Evolutionary conservation across 495 filamentous ascomycete species (phyloP).

Genomic region (Xylaria scruposa): DNA sequence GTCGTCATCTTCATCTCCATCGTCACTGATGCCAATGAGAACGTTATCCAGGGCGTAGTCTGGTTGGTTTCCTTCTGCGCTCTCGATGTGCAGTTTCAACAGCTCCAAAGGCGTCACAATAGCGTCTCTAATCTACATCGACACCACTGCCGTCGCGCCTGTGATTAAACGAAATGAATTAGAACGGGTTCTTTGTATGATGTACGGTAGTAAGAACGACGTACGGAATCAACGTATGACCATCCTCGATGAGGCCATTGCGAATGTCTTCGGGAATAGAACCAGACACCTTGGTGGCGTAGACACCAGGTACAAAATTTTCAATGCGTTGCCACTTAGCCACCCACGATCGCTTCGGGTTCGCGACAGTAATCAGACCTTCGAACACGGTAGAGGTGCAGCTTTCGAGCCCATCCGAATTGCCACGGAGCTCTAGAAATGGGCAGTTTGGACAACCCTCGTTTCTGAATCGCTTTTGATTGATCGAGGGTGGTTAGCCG

Average conservation of each 20-base stretch:
- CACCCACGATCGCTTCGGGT: conserved; percentile 84
- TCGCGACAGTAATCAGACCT: conserved; percentile 80
- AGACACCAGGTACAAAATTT: conserved; percentile 82
- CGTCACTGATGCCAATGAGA: not conserved
- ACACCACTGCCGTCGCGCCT: conserved; percentile 62
- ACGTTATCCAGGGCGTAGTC: not conserved
- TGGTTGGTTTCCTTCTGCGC: conserved; percentile 20
- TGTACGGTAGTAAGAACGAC: conserved; percentile 30
- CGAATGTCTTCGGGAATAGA: conserved; percentile 68
- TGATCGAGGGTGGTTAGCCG: conserved; percentile 6
- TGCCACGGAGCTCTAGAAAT: conserved; percentile 80
- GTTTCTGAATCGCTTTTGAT: conserved; percentile 72
- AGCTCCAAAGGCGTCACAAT: not conserved
- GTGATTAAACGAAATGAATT: conserved; percentile 9
- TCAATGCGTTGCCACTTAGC: conserved; percentile 94
- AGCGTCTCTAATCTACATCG: conserved; percentile 49
- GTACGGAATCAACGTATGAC: conserved; percentile 70
- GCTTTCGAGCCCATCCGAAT: conserved; percentile 79
- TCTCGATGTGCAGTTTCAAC: not conserved
- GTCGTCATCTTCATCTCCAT: not conserved
- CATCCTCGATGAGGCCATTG: conserved; percentile 68
- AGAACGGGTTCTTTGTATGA: not conserved
- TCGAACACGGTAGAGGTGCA: conserved; percentile 97
- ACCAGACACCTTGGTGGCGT: conserved; percentile 92
- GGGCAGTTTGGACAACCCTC: conserved; percentile 96